These are phyloP conservation scores for Penicillium sp. DNA, from an alignment of 2,329 filamentous ascomycete genomes.

Conservation along the genomic window DNA sequence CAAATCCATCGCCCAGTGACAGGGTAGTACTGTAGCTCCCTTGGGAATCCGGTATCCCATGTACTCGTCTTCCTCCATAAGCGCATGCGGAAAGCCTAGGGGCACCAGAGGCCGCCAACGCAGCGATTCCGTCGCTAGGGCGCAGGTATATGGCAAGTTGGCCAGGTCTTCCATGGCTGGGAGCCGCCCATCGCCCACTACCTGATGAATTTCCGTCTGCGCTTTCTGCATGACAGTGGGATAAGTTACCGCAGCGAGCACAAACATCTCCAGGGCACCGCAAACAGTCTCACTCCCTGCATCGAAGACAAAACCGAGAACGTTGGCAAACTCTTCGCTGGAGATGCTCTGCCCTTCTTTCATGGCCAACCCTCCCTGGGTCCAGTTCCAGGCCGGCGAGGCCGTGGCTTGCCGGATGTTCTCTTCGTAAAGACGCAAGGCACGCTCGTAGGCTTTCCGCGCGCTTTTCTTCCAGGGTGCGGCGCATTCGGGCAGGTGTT, in stretches of 20 bases:
- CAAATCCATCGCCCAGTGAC: no score
- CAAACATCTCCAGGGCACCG: not conserved
- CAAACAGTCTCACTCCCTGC: not conserved
- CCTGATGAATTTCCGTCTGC: not conserved
- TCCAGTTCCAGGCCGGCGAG: not conserved
- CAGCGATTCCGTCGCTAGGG: not conserved
- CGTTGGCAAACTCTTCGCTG: not conserved
- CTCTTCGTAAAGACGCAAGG: not conserved
- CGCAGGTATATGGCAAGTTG: not conserved
- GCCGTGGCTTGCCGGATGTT: not conserved
- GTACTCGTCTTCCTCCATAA: not conserved
- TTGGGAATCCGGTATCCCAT: conserved; percentile 1
- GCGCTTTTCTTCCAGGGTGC: not conserved
- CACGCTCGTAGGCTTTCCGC: not conserved
- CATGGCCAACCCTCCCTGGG: not conserved
- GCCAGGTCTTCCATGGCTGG: not conserved
- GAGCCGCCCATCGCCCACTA: not conserved
- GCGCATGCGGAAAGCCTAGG: not conserved
- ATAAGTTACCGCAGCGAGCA: not conserved
- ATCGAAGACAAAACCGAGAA: not conserved
- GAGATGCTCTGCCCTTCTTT: not conserved
- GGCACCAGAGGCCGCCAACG: not conserved
- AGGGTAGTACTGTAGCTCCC: conserved; percentile 2
- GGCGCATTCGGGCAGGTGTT: not conserved
- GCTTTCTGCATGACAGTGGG: not conserved